phyloP scores from a whole-genome alignment of 805 yeast genomes.

The Monosporozyma unispora region DNA sequence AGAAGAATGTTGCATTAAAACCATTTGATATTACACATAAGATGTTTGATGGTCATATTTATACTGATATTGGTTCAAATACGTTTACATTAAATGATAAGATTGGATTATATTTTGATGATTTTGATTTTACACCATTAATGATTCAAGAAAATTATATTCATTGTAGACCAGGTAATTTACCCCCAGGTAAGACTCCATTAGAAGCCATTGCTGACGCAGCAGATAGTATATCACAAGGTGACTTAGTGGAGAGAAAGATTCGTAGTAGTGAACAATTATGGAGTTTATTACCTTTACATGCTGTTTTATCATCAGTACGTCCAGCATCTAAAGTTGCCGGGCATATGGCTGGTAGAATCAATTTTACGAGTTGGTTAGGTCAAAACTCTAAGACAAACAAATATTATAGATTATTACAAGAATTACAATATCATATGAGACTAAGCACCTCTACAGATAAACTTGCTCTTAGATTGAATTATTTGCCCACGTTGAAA shows the following conservation, averaged over 20 bases:
- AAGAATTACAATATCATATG: constrained; percentile 82
- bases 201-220: constrained; percentile 64
- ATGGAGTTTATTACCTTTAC: constrained; percentile 89
- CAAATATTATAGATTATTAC: constrained; percentile 70
- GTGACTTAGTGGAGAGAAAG: constrained; percentile 70
- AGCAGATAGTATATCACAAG: constrained; percentile 76
- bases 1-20: constrained; percentile 80
- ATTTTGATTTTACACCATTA: constrained; percentile 86
- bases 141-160: constrained; percentile 95
- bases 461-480: constrained; percentile 62
- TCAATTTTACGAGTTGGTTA: constrained; percentile 75
- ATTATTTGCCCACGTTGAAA: constrained; percentile 60
- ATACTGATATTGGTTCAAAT: constrained; percentile 36
- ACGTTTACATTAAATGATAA: constrained; percentile 64
- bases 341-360: constrained; percentile 60
- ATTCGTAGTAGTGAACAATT: constrained; percentile 89
- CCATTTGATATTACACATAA: constrained; percentile 83
- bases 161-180: constrained; percentile 47
- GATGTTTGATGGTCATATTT: constrained; percentile 52
- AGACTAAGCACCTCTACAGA: constrained; percentile 72
- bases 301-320: constrained; percentile 78
- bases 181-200: constrained; percentile 40
- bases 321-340: constrained; percentile 67
- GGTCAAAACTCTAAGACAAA: constrained; percentile 83
- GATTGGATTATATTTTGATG: constrained; percentile 84